Base-by-base conservation (phyloP, 768 basidiomycete species). In the Cubamyces sp. region DNA sequence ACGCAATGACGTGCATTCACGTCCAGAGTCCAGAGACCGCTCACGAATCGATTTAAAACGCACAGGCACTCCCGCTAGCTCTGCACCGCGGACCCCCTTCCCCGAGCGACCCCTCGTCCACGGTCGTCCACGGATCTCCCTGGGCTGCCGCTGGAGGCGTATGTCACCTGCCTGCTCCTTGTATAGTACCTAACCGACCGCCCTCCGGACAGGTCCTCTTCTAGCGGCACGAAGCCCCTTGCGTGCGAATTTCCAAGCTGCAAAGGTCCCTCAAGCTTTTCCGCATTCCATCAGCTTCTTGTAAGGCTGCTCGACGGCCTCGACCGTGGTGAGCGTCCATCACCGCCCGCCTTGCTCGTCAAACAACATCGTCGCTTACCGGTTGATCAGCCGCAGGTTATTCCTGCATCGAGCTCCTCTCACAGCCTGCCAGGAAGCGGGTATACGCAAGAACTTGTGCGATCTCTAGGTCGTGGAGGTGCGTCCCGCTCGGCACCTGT, bases 281-380 rank as follows among this genome's bases (percentile, higher is more conserved):
- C 65, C 69, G 62, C 73, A 68, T 74, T 75, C 74, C 75, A 76
- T 76, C 73, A 67, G 75, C 75, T 76, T 76, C 74, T 73, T 76
- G 74, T 76, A 75, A 75, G 75, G 74, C 70, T 74, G 74, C 71
- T 61, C 65, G 75, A 69, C 66, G 74, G 74, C 67, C 74, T 76
- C 75, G 69, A 49, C 63, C 61, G 61, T 68, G 71, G 75, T 73
- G 48, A n/a, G 67, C 67, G 21, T 37, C 5, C 37, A 1, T n/a
- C 25, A 19, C 15, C 43, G 4, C 5, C 18, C 30, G 45, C 14
- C 50, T n/a, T 26, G 23, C 11, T 37, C 15, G 21, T 30, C 1
- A 34, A 39, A 18, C 53, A 47, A 45, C 46, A 21, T 54, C 34
- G 51, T 53, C 46, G 30, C 26, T 26, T 30, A 41, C 59, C 26